Conservation (phyloP, 345 rosid species). For the Brassica rapa region DNA sequence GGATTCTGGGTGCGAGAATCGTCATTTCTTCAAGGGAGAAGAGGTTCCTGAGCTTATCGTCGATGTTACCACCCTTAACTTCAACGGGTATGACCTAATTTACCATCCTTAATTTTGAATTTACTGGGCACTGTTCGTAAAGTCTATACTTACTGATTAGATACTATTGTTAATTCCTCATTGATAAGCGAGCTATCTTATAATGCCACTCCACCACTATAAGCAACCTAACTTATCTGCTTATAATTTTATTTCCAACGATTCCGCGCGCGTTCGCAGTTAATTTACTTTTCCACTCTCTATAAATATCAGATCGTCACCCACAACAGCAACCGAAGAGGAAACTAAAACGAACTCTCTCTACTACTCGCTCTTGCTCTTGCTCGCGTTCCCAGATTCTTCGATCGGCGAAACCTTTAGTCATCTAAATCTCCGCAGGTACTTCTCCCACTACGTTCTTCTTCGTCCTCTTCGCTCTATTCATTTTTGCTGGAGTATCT, state of each 20-base stretch:
- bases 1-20: slow-evolving; percentile 87
- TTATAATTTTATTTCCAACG: not conserved
- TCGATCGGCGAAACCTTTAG: slow-evolving; percentile 10
- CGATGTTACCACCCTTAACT: slow-evolving; percentile 83
- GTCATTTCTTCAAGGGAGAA: slow-evolving; percentile 80
- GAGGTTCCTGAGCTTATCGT: slow-evolving; percentile 76
- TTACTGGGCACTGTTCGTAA: not conserved
- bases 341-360: not conserved
- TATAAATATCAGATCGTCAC: slow-evolving; percentile 2
- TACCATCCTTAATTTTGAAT: not conserved
- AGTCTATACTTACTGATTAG: not conserved
- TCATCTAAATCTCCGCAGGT: slow-evolving; percentile 3
- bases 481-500: not conserved
- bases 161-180: not conserved
- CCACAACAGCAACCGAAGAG: not conserved
- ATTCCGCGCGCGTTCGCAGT: not conserved
- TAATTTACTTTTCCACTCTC: not conserved
- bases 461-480: not conserved
- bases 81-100: slow-evolving; percentile 56
- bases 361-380: not conserved
- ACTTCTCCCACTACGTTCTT: not conserved
- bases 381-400: slow-evolving; percentile 10
- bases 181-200: not conserved
- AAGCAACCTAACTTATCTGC: not conserved
- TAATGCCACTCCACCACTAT: not conserved